Evolutionary conservation across 75 land plant genomes (phyloP).

Genomic region (Larix kaempferi): DNA sequence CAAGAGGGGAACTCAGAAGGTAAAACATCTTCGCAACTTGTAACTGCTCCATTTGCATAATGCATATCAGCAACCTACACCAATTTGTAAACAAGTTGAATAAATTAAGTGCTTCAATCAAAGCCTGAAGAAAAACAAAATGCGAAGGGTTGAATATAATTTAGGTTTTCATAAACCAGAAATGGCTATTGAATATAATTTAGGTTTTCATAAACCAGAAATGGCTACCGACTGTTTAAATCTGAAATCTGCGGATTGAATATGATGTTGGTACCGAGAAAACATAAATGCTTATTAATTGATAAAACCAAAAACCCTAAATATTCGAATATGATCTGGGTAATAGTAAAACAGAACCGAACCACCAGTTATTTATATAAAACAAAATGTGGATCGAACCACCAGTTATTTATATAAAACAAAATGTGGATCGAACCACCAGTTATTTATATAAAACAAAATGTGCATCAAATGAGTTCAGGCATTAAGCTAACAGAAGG

Average conservation of each 20-base stretch:
- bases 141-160: no score
- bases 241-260: no score
- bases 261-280: not conserved
- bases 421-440: not conserved
- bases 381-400: not conserved
- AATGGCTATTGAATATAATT: not conserved
- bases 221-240: not conserved
- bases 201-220: not conserved
- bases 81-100: not conserved
- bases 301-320: not conserved
- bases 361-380: no score
- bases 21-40: constrained; percentile 59
- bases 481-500: not conserved
- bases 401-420: not conserved
- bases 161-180: no score
- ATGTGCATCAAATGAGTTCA: not conserved
- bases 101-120: not conserved
- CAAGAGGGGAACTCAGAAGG: constrained; percentile 38
- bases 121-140: not conserved
- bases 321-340: not conserved
- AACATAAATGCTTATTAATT: not conserved
- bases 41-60: constrained; percentile 59
- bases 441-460: no score
- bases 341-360: not conserved
- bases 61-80: constrained; percentile 87